Base-by-base conservation (phyloP, 164 flowering plant genomes). In the Nymphaea thermarum region DNA sequence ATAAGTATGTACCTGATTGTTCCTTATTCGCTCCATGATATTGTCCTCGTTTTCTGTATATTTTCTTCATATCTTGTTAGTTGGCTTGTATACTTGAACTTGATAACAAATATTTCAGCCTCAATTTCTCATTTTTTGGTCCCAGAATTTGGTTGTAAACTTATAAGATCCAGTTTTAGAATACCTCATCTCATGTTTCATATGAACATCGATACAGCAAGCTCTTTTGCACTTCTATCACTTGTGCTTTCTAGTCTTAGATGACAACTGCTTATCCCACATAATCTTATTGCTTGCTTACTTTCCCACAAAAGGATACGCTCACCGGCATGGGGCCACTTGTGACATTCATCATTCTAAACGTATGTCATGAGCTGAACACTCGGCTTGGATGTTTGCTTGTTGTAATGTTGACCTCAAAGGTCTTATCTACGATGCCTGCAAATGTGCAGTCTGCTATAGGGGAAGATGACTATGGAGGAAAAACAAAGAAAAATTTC, bases 1-100 rank as follows among this genome's bases (percentile, higher is more conserved):
- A 90, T 93, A 74, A 93, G 98, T 93, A 82, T 79, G 91, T 71
- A 16, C 36, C 62, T 15, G 57, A 60, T 42, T 66, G 16, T 41
- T 25, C 44, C 2, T 12, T 15, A 45, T 4, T 14, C 15, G 6
- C 62, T 41, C 51, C 6, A 41, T 62, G 64, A 41, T 17, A 25
- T 25, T 25, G 14, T 8, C 42, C 64, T 17, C 36, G 2, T 6
- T 62, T 17, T 62, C 36, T 62, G n/a, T 17, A 17, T 6, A 41
- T 62, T 62, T 62, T 17, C 3, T 41, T 17, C n/a, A 62, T 17
- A 10, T 41, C 64, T 62, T 12, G 42, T 17, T 62, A 10, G 64
- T 6, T 17, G 7, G 42, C n/a, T 62, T 12, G 42, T 12, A 17
- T 62, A 41, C 36, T 25, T 25, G 36, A 25, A 25, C 36, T 25